Conservation (phyloP, 768 basidiomycete genomes). For the Russula lepida region DNA sequence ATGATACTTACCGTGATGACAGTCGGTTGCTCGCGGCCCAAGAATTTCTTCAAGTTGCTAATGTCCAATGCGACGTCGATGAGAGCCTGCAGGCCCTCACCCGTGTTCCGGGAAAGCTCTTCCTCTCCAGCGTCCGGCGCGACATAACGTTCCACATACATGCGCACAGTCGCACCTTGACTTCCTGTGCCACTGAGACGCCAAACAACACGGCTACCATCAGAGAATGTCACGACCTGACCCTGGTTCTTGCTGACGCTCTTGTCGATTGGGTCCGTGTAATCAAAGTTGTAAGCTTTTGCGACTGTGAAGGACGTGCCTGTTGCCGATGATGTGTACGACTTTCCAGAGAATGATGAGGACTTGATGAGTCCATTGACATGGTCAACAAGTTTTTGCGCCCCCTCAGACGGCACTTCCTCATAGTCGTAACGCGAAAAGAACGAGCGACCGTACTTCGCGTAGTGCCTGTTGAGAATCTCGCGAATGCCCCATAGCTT, state of each 20-base stretch:
- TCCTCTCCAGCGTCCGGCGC: slow-evolving; percentile 56
- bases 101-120: slow-evolving; percentile 67
- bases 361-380: slow-evolving; percentile 64
- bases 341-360: slow-evolving; percentile 58
- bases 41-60: slow-evolving; percentile 76
- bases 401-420: slow-evolving; percentile 87
- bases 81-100: slow-evolving; percentile 86
- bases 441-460: slow-evolving; percentile 91
- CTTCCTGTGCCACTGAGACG: slow-evolving; percentile 94
- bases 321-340: slow-evolving; percentile 59
- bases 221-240: slow-evolving; percentile 82
- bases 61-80: slow-evolving; percentile 91
- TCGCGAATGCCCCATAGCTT: slow-evolving; percentile 87
- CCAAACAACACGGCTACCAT: slow-evolving; percentile 93
- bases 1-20: slow-evolving; percentile 62
- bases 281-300: slow-evolving; percentile 80
- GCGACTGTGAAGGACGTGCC: slow-evolving; percentile 68
- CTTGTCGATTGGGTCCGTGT: slow-evolving; percentile 97
- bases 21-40: slow-evolving; percentile 84
- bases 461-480: slow-evolving; percentile 79
- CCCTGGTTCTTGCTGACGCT: slow-evolving; percentile 94
- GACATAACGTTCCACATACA: slow-evolving; percentile 94
- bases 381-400: slow-evolving; percentile 73
- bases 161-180: slow-evolving; percentile 89
- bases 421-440: slow-evolving; percentile 99